These are phyloP conservation scores for Clarireedia homoeocarpa DNA, from an alignment of 2,329 filamentous ascomycete species.

Conservation along the genomic window DNA sequence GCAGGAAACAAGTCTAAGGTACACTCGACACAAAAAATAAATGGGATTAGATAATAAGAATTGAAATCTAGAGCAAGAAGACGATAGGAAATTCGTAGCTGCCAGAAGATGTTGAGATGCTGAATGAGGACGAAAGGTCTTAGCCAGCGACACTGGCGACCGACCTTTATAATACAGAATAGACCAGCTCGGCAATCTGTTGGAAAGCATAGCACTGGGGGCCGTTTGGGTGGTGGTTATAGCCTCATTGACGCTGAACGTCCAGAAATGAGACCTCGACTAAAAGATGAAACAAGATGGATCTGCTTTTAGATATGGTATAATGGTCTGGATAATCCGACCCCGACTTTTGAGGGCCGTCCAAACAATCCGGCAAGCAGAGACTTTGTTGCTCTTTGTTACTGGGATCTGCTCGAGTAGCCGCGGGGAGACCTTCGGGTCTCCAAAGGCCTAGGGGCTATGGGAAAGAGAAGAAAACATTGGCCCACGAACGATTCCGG, in stretches of 20 bases:
- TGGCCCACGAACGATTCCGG: not conserved
- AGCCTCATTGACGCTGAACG: conserved; percentile 8
- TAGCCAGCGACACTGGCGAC: conserved; percentile 7
- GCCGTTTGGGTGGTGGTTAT: conserved; percentile 5
- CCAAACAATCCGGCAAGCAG: conserved; percentile 3
- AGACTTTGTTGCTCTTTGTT: not conserved
- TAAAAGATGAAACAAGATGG: conserved; percentile 9
- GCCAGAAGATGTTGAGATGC: not conserved
- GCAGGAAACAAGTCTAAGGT: not conserved
- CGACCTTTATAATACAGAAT: conserved; percentile 10
- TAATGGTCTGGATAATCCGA: conserved; percentile 1
- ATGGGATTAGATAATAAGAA: conserved; percentile 1
- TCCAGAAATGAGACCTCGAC: conserved; percentile 10
- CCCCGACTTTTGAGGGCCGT: not conserved
- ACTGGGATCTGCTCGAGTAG: conserved; percentile 6
- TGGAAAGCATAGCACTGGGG: conserved; percentile 5
- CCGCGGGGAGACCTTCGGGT: not conserved
- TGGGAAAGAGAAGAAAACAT: not conserved
- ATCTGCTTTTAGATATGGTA: conserved; percentile 4
- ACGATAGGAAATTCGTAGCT: conserved; percentile 5
- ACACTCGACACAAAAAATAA: conserved; percentile 8
- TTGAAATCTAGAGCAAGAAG: conserved; percentile 4
- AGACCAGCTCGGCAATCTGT: conserved; percentile 6
- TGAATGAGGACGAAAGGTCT: conserved; percentile 10
- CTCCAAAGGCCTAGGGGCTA: conserved; percentile 5